Conservation (phyloP, 495 filamentous ascomycete genomes). For the Hypoxylon crocopeplum region DNA sequence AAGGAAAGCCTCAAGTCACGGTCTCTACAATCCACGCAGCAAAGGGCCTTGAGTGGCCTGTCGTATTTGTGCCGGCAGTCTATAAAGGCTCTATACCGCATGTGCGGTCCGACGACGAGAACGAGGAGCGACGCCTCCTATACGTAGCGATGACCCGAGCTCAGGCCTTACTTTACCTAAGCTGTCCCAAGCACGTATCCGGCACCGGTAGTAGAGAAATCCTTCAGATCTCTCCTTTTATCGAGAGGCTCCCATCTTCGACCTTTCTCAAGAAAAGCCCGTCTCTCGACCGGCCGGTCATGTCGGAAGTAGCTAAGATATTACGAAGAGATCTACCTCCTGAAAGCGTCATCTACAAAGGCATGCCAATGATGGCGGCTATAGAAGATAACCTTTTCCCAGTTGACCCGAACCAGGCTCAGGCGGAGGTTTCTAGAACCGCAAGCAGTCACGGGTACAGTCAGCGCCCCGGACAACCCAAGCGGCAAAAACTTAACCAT, state of each 20-base stretch:
- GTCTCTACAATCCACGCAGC: conserved; percentile 97
- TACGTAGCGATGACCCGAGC: conserved; percentile 99
- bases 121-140: conserved; percentile 88
- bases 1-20: conserved; percentile 72
- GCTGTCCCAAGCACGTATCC: conserved; percentile 67
- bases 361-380: conserved; percentile 48
- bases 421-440: conserved; percentile 19
- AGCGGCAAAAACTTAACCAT: conserved; percentile 41
- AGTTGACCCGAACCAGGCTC: conserved; percentile 43
- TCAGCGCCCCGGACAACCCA: conserved; percentile 28
- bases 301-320: conserved; percentile 50
- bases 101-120: conserved; percentile 84
- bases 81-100: conserved; percentile 96
- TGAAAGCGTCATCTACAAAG: conserved; percentile 48
- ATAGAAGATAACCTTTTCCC: conserved; percentile 51
- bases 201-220: conserved; percentile 41
- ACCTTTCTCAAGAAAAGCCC: conserved; percentile 52
- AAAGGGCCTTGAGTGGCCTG: conserved; percentile 96
- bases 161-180: conserved; percentile 88
- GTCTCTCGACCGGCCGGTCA: conserved; percentile 50
- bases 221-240: conserved; percentile 50
- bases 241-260: conserved; percentile 41
- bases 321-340: conserved; percentile 48
- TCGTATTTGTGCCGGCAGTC: conserved; percentile 91
- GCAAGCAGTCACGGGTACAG: neutral